Evolutionary conservation across 139 green algal genomes (phyloP), one percentile per base, ranked within the genome.

Genomic region (Chara braunii): DNA sequence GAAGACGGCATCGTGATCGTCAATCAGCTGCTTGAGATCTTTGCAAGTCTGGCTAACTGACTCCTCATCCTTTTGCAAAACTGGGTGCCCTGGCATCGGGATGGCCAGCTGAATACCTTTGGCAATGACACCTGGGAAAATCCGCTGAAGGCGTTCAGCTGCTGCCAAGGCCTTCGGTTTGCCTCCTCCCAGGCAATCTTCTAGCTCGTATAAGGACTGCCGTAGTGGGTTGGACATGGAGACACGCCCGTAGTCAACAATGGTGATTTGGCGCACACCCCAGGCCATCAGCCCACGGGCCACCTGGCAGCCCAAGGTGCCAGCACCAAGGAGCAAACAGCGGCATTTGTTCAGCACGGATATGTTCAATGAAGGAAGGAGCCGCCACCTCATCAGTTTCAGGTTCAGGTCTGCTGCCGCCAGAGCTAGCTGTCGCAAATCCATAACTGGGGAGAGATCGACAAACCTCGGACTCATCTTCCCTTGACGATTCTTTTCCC

Each of bases 301-400:
- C 31, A 98, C 90, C 2, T 86, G 81, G 77, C 94, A 99, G 23
- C 93, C 93, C 11, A 84, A 48, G 57, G 48, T 80, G 82, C 90
- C 84, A 22, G 87, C 82, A 2, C 87, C 93, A 9, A 99, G 76
- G 44, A 99, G 83, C 57, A 98, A 75, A 82, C 88, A 96, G 7
- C 67, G 71, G 1, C 70, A 75, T 6, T 24, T 32, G 3, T 77
- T 37, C 2, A 99, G 44, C n/a, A 43, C 14, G 0, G 67, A 64
- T 0, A 86, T 72, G 60, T 95, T 80, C 7, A 99, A 58, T 30
- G 53, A 43, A 1, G 78, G 78, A 24, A 80, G 52, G 6, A 91
- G 85, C 3, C 93, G 80, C 93, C 93, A 99, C 26, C 85, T 78
- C 93, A 97, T 98, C 9, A 99, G 84, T 5, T 84, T 81, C 51